Evolutionary conservation across 2,329 filamentous ascomycete genomes (phyloP).

Genomic region (Neopestalotiopsis clavispora): DNA sequence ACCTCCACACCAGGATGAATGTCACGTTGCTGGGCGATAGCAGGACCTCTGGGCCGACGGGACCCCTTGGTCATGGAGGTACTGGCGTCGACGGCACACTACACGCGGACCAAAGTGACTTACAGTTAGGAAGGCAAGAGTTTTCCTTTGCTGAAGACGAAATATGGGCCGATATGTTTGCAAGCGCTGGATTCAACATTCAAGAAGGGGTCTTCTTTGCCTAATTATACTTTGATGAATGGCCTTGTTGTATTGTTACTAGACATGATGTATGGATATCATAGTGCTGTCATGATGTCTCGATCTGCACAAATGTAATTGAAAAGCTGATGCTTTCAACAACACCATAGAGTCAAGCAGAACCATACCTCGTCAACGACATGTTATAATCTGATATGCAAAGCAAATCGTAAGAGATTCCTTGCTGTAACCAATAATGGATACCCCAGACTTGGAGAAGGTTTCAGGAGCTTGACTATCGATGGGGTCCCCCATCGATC

Average conservation of each 20-base stretch:
- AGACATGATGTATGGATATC: no score
- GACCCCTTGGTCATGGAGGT: neutral
- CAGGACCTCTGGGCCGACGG: neutral
- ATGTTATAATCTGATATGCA: neutral
- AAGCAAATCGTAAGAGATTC: neutral
- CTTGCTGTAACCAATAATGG: neutral
- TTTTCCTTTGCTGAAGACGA: neutral
- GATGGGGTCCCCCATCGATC: neutral
- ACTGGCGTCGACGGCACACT: neutral
- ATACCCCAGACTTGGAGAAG: neutral
- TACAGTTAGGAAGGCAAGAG: neutral
- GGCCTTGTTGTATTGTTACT: neutral
- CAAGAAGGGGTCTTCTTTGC: slow-evolving; percentile 6
- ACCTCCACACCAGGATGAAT: neutral
- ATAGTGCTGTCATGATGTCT: no score
- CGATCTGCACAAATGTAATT: no score
- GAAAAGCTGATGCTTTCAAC: no score
- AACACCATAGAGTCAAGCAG: neutral
- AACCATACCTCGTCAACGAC: neutral
- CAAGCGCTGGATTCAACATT: neutral
- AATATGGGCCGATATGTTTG: slow-evolving; percentile 9
- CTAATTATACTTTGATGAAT: neutral
- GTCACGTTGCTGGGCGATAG: neutral
- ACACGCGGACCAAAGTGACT: neutral
- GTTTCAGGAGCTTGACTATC: neutral